These are phyloP conservation scores for Petunia secreta DNA, from an alignment of 257 asterid genomes.

Conservation along the genomic window DNA sequence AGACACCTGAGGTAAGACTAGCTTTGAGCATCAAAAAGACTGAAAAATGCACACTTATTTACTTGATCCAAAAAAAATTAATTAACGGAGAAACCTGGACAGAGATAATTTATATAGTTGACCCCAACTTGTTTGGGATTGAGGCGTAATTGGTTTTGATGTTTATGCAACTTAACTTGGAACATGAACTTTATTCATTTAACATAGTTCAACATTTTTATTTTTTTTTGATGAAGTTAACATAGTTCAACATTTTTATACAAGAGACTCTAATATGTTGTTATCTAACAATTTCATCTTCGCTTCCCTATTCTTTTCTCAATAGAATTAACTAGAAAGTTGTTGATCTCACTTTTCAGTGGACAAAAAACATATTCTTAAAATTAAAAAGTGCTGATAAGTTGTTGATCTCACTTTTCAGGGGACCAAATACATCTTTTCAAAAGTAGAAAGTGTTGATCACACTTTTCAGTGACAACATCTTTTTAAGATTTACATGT, in stretches of 20 bases:
- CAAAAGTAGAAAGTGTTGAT: background rate
- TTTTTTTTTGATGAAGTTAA: background rate
- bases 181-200: too few species aligned
- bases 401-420: conserved; percentile 5
- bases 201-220: too few species aligned
- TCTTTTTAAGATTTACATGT: background rate
- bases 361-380: background rate
- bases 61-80: too few species aligned
- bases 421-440: background rate
- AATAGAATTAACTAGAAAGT: background rate
- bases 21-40: background rate
- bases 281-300: background rate
- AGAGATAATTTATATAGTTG: too few species aligned
- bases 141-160: too few species aligned
- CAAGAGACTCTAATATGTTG: background rate
- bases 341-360: background rate
- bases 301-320: background rate
- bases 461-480: background rate
- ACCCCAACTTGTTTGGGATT: too few species aligned
- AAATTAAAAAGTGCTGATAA: background rate
- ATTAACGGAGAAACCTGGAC: too few species aligned
- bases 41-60: background rate
- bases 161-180: too few species aligned
- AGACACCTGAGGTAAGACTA: conserved; percentile 61
- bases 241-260: background rate